phyloP scores from a whole-genome alignment of 306 rosid species.

The Medicago truncatula region MtrunA17r5.0-ANR NC_053046.1:27936001-27936500 shows the following conservation, averaged over 20 bases:
- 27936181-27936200: conserved; percentile 64
- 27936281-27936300: neutral
- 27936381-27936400: conserved; percentile 4
- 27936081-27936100: too few relatives aligned
- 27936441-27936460: conserved; percentile 9
- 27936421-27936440: conserved; percentile 5
- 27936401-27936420: neutral
- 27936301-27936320: neutral
- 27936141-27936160: conserved; percentile 1
- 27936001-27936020: neutral
- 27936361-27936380: neutral
- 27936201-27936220: conserved; percentile 60
- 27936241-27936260: conserved; percentile 76
- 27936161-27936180: neutral
- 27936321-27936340: conserved; percentile 6
- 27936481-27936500: neutral
- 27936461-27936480: neutral
- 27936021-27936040: too few relatives aligned
- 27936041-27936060: too few relatives aligned
- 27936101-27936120: neutral
- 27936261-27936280: conserved; percentile 54
- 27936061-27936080: too few relatives aligned
- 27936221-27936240: conserved; percentile 50
- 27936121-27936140: neutral
- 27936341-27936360: neutral